Conservation (phyloP, 352 stramenopile species). For the Phytophthora europaea region DNA sequence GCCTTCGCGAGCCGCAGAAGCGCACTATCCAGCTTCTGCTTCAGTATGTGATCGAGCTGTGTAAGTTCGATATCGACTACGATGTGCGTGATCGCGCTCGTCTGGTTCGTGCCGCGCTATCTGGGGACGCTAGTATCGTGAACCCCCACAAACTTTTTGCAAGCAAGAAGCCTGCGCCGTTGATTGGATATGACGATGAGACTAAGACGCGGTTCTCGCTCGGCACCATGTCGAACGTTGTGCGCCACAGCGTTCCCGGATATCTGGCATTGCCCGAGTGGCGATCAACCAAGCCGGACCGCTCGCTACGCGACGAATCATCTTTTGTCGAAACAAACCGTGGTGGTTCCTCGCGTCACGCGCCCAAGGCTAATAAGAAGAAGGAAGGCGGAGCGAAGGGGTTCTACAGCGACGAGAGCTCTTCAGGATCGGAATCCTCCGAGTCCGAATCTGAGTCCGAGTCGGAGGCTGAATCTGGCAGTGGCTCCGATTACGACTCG, state of each 20-base stretch:
- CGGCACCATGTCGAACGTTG: constrained; percentile 89
- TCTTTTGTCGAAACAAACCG: constrained; percentile 55
- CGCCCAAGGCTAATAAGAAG: constrained; percentile 42
- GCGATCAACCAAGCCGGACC: constrained; percentile 73
- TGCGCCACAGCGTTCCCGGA: constrained; percentile 86
- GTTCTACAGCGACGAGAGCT: constrained; percentile 83
- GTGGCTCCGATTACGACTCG: constrained; percentile 53
- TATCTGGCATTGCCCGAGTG: constrained; percentile 85
- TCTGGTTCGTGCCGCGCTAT: constrained; percentile 81
- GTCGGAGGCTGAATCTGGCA: constrained; percentile 47
- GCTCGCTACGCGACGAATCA: constrained; percentile 79
- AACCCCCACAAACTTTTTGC: constrained; percentile 84
- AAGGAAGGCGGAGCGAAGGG: constrained; percentile 46
- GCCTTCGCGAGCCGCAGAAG: constrained; percentile 74
- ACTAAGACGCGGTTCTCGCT: constrained; percentile 83
- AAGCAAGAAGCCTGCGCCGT: constrained; percentile 80
- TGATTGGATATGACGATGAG: constrained; percentile 82
- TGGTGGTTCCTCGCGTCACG: constrained; percentile 20
- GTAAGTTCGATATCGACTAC: constrained; percentile 94
- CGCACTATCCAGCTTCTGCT: constrained; percentile 83
- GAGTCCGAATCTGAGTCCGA: constrained; percentile 50
- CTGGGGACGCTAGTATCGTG: constrained; percentile 64
- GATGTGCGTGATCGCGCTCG: constrained; percentile 94
- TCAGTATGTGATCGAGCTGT: constrained; percentile 94
- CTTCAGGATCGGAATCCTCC: constrained; percentile 42